Percentiles rank a stretch among this genome's conserved stretches.
phyloP scores from a whole-genome alignment of 2,329 filamentous ascomycete genomes.

The Fusarium pseudonygamai region DNA sequence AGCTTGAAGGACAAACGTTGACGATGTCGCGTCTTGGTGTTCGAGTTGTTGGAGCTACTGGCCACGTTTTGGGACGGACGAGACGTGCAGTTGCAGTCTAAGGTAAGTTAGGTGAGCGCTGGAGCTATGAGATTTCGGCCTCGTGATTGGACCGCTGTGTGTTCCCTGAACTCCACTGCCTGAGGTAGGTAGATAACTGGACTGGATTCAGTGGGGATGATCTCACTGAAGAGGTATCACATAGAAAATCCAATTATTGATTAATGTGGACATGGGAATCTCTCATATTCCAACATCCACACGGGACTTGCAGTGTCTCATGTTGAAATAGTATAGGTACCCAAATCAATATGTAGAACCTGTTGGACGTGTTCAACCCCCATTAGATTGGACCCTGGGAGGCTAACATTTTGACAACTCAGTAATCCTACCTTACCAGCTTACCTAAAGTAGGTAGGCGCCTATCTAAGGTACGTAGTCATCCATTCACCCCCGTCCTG shows the following conservation, averaged over 20 bases:
- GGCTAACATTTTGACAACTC: slow-evolving; percentile 23
- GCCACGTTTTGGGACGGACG: slow-evolving; percentile 36
- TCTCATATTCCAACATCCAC: background rate
- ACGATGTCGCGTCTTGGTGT: slow-evolving; percentile 32
- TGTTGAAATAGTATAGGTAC: background rate
- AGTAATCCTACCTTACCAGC: background rate
- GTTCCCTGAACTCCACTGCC: background rate
- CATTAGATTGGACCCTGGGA: slow-evolving; percentile 25
- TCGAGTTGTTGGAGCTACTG: slow-evolving; percentile 25
- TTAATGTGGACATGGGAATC: background rate
- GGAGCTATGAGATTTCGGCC: slow-evolving; percentile 34
- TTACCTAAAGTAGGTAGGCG: background rate
- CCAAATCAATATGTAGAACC: background rate
- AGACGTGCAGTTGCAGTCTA: slow-evolving; percentile 27
- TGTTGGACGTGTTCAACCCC: background rate
- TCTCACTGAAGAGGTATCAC: background rate
- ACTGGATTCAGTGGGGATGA: background rate
- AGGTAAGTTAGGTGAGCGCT: slow-evolving; percentile 10
- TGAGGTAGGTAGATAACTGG: background rate
- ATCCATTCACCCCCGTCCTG: too few relatives aligned
- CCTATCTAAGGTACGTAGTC: background rate
- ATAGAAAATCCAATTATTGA: background rate
- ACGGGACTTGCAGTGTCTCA: background rate
- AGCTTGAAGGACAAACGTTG: slow-evolving; percentile 11
- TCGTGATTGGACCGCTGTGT: slow-evolving; percentile 39